Base-by-base conservation (phyloP, 768 basidiomycete species). In the Auricularia cornea region DNA sequence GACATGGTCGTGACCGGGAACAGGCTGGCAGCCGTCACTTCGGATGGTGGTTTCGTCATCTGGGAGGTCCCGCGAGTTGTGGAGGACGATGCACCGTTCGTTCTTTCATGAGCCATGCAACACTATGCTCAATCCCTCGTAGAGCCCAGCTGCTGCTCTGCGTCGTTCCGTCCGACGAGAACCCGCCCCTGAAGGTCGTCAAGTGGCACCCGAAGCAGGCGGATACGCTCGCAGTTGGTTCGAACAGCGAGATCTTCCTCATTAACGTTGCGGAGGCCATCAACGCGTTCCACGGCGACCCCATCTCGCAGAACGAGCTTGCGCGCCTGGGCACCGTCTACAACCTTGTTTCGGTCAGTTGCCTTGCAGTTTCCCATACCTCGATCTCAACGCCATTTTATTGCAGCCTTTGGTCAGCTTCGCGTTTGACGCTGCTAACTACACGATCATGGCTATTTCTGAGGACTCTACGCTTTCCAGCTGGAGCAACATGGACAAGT, bases 1-100 rank as follows among this genome's bases (percentile, higher is more conserved):
- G 92, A 93, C 67, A 93, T 94, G 90, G 90, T 91, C 12, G 90
- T 92, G 6, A 87, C 81, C 68, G 86, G 85, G 28, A 91, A 92
- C 72, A 79, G 91, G 56, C 83, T 94, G 32, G 91, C 90, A 2
- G 92, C 90, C 5, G 87, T 93, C 12, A 93, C 92, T 0, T 89
- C 88, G 2, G 92, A 94, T 68, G 92, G 92, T 64, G 92, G 92
- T 44, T 90, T 93, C 67, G 88, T 93, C 33, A 87, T 93, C 5
- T 93, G 92, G 92, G 89, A 93, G 71, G 71, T 93, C 29, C 92
- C 92, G 32, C 87, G 88, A 60, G 72, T 86, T 61, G 90, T 94
- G 71, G 90, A 86, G 14, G 92, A 94, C 69, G 91, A 94, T 74
- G 89, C 89, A 33, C 87, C 89, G 90, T 92, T 76, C 71, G 30